Percentiles rank a stretch among this genome's conserved stretches.
Conservation (phyloP, 2,329 filamentous ascomycete genomes). For the Aspergillus sp. region DNA sequence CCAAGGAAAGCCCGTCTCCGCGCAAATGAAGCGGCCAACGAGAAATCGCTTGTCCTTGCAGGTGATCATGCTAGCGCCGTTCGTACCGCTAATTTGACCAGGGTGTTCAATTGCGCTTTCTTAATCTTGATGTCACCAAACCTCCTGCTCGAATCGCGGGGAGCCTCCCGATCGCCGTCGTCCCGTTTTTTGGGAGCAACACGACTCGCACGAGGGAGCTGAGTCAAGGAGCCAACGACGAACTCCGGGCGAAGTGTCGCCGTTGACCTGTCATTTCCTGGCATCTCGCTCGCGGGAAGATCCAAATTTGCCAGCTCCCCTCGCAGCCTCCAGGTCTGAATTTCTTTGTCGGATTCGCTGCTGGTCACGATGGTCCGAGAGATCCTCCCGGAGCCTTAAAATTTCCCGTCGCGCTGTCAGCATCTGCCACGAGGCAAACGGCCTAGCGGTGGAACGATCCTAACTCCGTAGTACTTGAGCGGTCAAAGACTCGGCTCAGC, state of each 20-base stretch:
- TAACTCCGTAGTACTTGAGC: not conserved
- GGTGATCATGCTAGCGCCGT: slow-evolving; percentile 11
- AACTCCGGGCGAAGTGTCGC: not conserved
- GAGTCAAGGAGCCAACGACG: not conserved
- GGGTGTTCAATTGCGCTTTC: not conserved
- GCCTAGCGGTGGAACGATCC: not conserved
- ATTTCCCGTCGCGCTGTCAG: not conserved
- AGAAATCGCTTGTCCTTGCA: slow-evolving; percentile 18
- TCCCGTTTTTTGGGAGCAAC: not conserved
- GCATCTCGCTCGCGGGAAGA: not conserved
- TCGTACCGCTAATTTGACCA: slow-evolving; percentile 6
- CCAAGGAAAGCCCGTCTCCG: slow-evolving; percentile 2
- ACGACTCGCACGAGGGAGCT: not conserved
- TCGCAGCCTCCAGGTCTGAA: not conserved
- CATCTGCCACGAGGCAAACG: not conserved
- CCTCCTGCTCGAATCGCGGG: not conserved
- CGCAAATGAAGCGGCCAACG: slow-evolving; percentile 6
- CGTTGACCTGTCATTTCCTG: slow-evolving; percentile 2
- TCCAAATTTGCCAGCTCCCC: not conserved
- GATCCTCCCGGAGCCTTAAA: not conserved
- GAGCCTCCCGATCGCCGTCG: slow-evolving; percentile 11
- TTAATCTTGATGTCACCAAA: not conserved
- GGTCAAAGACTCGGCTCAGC: not conserved
- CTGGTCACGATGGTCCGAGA: not conserved
- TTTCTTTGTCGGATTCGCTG: not conserved